phyloP scores from a whole-genome alignment of 257 asterid genomes.

The Ophiorrhiza pumila region DNA sequence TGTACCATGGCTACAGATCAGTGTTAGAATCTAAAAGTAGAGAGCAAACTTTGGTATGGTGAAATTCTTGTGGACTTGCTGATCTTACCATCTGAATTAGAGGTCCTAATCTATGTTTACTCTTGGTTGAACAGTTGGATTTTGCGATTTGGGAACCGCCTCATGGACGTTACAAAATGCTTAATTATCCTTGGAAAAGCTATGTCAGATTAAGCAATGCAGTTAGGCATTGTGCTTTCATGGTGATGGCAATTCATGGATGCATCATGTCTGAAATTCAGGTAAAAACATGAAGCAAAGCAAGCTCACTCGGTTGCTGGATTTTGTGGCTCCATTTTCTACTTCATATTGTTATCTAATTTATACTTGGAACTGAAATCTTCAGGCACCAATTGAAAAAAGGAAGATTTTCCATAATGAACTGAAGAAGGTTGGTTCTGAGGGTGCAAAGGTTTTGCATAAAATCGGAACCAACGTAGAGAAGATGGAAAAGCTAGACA shows the following conservation, averaged over 20 bases:
- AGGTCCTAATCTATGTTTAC: neutral
- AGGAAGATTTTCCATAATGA: slow-evolving; percentile 30
- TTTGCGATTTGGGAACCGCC: slow-evolving; percentile 60
- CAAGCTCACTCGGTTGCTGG: too few relatives aligned
- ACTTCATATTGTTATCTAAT: neutral
- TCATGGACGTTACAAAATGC: slow-evolving; percentile 43
- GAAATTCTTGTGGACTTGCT: neutral
- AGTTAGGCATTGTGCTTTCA: slow-evolving; percentile 50
- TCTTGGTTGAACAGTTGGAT: slow-evolving; percentile 29
- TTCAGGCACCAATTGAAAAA: slow-evolving; percentile 44
- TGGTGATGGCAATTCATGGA: slow-evolving; percentile 58
- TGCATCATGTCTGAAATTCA: slow-evolving; percentile 46
- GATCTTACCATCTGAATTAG: neutral
- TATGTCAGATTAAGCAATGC: slow-evolving; percentile 44
- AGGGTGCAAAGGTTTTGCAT: slow-evolving; percentile 35
- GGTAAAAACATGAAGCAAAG: slow-evolving; percentile 21
- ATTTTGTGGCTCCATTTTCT: neutral
- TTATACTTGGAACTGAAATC: neutral
- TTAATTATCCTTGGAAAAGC: slow-evolving; percentile 39
- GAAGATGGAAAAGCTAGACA: slow-evolving; percentile 27
- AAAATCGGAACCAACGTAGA: slow-evolving; percentile 31
- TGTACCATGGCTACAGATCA: slow-evolving; percentile 40
- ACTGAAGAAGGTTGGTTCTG: slow-evolving; percentile 35
- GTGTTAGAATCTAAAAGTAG: slow-evolving; percentile 37
- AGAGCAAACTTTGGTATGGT: slow-evolving; percentile 42